Evolutionary conservation across 129 eudicot genomes (phyloP), one percentile per base, ranked within the genome.

Genomic region (Pseudognaphalium luteoalbum): DNA sequence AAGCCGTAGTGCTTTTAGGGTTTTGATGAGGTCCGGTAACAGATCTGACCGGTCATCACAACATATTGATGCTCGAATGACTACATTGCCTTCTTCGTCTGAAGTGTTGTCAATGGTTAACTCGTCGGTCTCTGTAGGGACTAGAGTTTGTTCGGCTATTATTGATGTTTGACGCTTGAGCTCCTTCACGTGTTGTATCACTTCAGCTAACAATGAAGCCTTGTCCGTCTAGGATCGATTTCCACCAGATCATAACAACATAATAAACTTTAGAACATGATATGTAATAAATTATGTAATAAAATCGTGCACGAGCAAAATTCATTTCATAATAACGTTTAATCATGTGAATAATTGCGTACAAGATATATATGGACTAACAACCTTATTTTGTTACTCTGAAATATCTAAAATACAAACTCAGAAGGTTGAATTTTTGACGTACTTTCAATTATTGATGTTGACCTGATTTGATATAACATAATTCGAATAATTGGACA

Each of bases 181-280:
- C 87, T 94, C 98, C 85, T 89, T 94, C 77, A 94, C 93, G 62
- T 91, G 98, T n/a, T 91, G 93, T 77, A 94, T 91, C 39, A 94
- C 98, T 70, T 94, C 97, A 9, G 96, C 98, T 71, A 94, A 80
- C 81, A 94, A 86, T 35, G 98, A 94, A 21, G 98, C 98, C 83
- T 94, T 94, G 82, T 94, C 98, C 59, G 98, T 94, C 98, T 94
- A 47, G 86, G 29, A 73, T 61, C 30, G 37, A 47, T 54, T 51
- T 29, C 28, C 42, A 33, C 30, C 57, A 47, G 35, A 35, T 58
- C 54, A 25, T 37, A 41, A 50, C 25, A 11, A 34, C 67, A 41
- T 57, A 77, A 34, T 35, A 33, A 65, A 6, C 6, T 8, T 63
- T 47, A 29, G 42, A 28, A 73, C 61, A 72, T 19, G 14, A n/a